Conservation (phyloP, 2,329 filamentous ascomycete genomes). For the Byssothecium circinans region DNA sequence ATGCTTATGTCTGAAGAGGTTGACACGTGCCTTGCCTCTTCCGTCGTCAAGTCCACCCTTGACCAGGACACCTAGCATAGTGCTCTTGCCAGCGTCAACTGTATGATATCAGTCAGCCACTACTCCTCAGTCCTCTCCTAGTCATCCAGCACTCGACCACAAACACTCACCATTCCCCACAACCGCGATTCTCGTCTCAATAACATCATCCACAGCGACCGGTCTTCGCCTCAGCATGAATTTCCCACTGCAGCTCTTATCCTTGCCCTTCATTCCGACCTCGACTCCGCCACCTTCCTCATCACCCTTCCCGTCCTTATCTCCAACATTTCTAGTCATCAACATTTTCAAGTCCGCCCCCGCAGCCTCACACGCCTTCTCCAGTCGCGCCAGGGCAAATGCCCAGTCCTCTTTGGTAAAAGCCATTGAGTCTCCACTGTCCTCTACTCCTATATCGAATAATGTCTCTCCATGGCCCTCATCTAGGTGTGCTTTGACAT, state of each 20-base stretch:
- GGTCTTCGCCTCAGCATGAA: slow-evolving; percentile 78
- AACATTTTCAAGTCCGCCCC: slow-evolving; percentile 79
- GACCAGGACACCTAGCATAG: slow-evolving; percentile 90
- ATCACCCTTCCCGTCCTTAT: slow-evolving; percentile 53
- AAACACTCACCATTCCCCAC: slow-evolving; percentile 85
- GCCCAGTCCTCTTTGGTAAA: slow-evolving; percentile 77
- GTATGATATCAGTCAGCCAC: slow-evolving; percentile 10
- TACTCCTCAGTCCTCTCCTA: neutral
- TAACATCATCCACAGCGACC: slow-evolving; percentile 77
- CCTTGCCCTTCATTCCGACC: slow-evolving; percentile 62
- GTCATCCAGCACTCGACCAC: neutral
- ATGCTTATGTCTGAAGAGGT: slow-evolving; percentile 96
- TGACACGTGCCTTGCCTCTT: slow-evolving; percentile 88
- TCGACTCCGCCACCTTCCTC: slow-evolving; percentile 49
- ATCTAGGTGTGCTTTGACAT: slow-evolving; percentile 69
- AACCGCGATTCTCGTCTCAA: slow-evolving; percentile 94
- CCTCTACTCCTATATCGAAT: slow-evolving; percentile 90
- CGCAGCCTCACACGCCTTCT: slow-evolving; percentile 63
- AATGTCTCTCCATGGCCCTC: slow-evolving; percentile 88
- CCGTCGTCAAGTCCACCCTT: slow-evolving; percentile 96
- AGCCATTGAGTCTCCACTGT: slow-evolving; percentile 82
- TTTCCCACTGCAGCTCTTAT: slow-evolving; percentile 80
- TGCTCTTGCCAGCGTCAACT: slow-evolving; percentile 96
- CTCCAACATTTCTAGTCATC: slow-evolving; percentile 90
- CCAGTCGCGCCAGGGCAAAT: slow-evolving; percentile 66